Evolutionary conservation across 2,329 filamentous ascomycete genomes (phyloP), one percentile per base, ranked within the genome.

Genomic region (Sordariomycetes sp.): DNA sequence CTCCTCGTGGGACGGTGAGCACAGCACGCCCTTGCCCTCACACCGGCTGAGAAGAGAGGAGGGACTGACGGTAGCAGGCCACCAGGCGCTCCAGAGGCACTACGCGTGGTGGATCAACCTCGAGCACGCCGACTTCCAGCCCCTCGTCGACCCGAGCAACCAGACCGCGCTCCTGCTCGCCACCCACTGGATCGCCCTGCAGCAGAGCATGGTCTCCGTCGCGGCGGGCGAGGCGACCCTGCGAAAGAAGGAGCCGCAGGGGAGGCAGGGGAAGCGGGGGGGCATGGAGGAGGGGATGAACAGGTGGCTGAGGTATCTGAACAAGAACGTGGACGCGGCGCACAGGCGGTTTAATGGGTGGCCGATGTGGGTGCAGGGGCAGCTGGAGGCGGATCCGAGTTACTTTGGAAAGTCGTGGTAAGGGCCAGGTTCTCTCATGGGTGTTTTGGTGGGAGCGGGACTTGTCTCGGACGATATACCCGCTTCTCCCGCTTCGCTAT

Each of bases 101-200:
- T 82, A 80, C 64, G 72, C 65, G 3, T 83, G 79, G 80, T 82
- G 79, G 79, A 81, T 82, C 72, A 72, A 79, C 65, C 71, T 82
- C 10, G 75, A 79, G 8, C 79, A 82, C 62, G 70, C 72, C 35
- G 69, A 74, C 53, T 82, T 83, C 65, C 74, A 77, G 61, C 69
- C 70, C 54, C 66, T 83, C 57, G 72, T 82, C 61, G 74, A 80
- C 64, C 68, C 74, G 34, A 62, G 63, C 32, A 76, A 75, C 63
- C 77, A 77, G 63, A 69, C 73, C 20, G 73, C 75, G 59, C 58
- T 77, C 46, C 67, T 83, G 28, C 69, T 83, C 48, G 76, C 76
- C 35, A 63, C 78, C 55, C 79, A 83, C 68, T 82, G 79, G 79
- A 75, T 82, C 54, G 72, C 76, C 10, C 63, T 82, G 50, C 76